Conservation (phyloP, 2,329 filamentous ascomycete species). For the Hortaea werneckii region DNA sequence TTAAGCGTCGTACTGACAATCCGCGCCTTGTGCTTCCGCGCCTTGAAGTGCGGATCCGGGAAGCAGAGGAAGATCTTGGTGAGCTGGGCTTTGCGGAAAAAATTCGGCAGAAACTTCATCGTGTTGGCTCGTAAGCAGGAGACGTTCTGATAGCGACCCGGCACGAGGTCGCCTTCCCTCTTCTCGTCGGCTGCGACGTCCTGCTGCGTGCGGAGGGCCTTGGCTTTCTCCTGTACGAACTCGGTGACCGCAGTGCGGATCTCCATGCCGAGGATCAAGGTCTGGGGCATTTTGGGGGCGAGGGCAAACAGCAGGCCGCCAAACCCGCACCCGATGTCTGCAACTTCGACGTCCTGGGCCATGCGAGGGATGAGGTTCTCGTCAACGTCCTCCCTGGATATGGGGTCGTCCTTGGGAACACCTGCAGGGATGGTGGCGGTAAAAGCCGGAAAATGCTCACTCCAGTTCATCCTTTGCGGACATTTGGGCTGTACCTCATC, state of each 20-base stretch:
- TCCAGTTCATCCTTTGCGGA: slow-evolving; percentile 87
- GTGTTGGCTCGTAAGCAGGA: slow-evolving; percentile 84
- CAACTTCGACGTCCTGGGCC: slow-evolving; percentile 70
- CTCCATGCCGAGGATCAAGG: slow-evolving; percentile 79
- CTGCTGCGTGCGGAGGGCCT: slow-evolving; percentile 60
- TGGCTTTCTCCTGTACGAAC: slow-evolving; percentile 80
- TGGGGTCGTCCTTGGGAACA: slow-evolving; percentile 10
- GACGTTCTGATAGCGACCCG: slow-evolving; percentile 66
- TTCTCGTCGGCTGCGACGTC: background rate
- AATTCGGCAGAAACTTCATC: slow-evolving; percentile 99
- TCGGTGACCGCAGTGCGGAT: slow-evolving; percentile 84
- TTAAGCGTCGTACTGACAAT: slow-evolving; percentile 84
- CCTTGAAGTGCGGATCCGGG: slow-evolving; percentile 96
- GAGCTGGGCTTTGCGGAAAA: slow-evolving; percentile 74
- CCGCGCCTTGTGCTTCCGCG: slow-evolving; percentile 89
- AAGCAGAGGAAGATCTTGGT: slow-evolving; percentile 96
- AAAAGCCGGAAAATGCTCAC: slow-evolving; percentile 68
- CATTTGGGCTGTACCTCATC: slow-evolving; percentile 53
- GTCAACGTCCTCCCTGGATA: slow-evolving; percentile 3
- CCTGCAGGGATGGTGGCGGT: slow-evolving; percentile 14
- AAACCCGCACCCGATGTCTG: slow-evolving; percentile 95
- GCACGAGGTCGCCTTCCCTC: background rate
- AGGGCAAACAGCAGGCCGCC: slow-evolving; percentile 83
- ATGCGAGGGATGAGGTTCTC: slow-evolving; percentile 24
- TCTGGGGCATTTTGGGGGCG: slow-evolving; percentile 69